Evolutionary conservation across 2,329 filamentous ascomycete genomes (phyloP), one percentile per base, ranked within the genome.

Genomic region (Penicillium sp.): DNA sequence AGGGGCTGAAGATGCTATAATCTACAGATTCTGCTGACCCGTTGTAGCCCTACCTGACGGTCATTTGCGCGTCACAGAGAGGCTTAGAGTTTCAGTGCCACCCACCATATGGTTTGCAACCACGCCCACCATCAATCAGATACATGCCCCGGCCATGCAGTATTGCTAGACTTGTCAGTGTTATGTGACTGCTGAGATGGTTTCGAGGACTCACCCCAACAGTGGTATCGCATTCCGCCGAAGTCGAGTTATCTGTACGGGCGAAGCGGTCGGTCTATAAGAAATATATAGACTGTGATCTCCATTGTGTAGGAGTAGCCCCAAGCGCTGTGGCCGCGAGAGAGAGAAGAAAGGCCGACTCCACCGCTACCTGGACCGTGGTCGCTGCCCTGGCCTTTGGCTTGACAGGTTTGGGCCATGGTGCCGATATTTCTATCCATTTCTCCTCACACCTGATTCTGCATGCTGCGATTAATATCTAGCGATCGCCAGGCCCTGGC

Each of bases 61-160:
- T 55, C 11, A 21, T 17, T 17, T 23, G 9, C 11, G 38, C 3
- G 13, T n/a, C 29, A 15, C 2, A 8, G 1, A 8, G 1, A 7
- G 17, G 19, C 45, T 1, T 45, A 50, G 15, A 41, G 30, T 50
- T 26, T 47, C 23, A 47, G 29, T 17, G 38, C 5, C 5, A 31
- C 58, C 48, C 47, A 72, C 84, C 69, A 83, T 83, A 69, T 88
- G 84, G 70, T 88, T 87, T 7, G 82, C 80, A 3, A 88, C 85
- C 1, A 88, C 76, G 63, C 88, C 86, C 2, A 88, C 78, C 86
- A 88, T 88, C 44, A 88, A 88, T 88, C 44, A 88, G 75, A 66
- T 85, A 86, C 85, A 87, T 88, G 17, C 75, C 81, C 4, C 85
- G 79, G 19, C 75, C 71, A 68, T 89, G 87, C 1, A 84, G 67